These are phyloP conservation scores for Pichia sp. DNA, from an alignment of 1,139 yeast species.

Conservation along the genomic window DNA sequence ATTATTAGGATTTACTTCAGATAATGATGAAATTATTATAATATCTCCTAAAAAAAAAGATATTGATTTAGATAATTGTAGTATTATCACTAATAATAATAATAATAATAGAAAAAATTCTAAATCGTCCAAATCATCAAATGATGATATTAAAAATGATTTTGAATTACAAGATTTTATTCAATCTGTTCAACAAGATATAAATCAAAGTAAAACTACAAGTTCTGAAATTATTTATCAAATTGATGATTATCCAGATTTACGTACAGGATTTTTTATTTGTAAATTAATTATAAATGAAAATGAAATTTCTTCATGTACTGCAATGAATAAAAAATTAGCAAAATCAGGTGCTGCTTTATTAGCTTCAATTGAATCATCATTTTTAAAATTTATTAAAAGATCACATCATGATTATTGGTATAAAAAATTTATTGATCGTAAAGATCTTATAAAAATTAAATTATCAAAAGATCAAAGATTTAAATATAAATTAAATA, in stretches of 20 bases:
- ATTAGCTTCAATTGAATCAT: conserved; percentile 9
- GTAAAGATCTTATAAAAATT: not conserved
- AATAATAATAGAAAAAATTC: too few relatives aligned
- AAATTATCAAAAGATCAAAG: conserved; percentile 1
- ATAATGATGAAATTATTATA: not conserved
- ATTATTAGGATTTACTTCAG: conserved; percentile 4
- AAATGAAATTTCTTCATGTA: not conserved
- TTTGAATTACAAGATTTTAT: conserved; percentile 5
- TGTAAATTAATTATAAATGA: conserved; percentile 6
- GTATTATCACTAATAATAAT: not conserved
- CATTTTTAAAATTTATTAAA: conserved; percentile 4
- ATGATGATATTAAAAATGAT: not conserved
- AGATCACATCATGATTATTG: conserved; percentile 7
- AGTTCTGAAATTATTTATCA: conserved; percentile 1
- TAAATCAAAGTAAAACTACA: conserved; percentile 8
- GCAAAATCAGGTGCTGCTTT: conserved; percentile 16
- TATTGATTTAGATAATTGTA: not conserved
- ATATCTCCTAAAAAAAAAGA: not conserved
- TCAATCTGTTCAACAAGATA: conserved; percentile 12
- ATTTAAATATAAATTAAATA: not conserved
- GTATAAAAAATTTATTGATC: conserved; percentile 8
- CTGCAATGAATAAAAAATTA: conserved; percentile 14
- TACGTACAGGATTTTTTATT: conserved; percentile 4
- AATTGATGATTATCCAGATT: conserved; percentile 3
- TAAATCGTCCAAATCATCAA: not conserved